phyloP scores from a whole-genome alignment of 371 early-diverging fungal species.

The Mortierella sp. region DNA sequence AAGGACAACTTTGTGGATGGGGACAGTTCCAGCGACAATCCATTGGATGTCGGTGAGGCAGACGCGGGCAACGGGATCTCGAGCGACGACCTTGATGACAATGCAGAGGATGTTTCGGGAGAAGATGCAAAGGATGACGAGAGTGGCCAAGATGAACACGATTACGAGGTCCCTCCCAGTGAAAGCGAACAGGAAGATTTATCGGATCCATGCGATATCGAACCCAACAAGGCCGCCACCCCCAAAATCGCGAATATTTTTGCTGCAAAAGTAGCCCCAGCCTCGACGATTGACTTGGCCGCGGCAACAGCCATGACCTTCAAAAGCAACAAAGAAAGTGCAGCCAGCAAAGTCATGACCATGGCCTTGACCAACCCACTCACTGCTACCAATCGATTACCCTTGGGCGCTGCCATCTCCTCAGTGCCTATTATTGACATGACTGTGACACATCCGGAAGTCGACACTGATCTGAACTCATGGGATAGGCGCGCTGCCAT shows the following conservation, averaged over 20 bases:
- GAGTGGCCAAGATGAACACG: background rate
- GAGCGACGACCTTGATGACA: background rate
- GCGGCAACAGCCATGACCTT: background rate
- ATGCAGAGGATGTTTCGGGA: background rate
- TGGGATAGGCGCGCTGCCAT: background rate
- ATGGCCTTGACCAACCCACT: background rate
- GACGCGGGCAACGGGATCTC: background rate
- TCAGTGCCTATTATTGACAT: background rate
- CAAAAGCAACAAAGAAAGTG: background rate
- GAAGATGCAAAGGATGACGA: background rate
- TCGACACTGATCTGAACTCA: background rate
- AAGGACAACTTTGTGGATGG: too few species aligned
- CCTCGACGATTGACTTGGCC: background rate
- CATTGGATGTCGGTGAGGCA: background rate
- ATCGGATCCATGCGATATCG: background rate
- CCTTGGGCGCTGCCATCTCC: background rate
- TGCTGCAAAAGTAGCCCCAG: too few species aligned
- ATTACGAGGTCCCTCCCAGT: background rate
- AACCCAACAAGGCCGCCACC: background rate
- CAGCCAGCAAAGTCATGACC: background rate
- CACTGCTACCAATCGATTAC: background rate
- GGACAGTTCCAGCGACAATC: background rate
- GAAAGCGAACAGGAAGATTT: background rate
- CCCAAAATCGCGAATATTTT: background rate
- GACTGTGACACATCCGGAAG: background rate